Base-by-base conservation (phyloP, 495 filamentous ascomycete genomes). In the Hypoxylon lenormandii region DNA sequence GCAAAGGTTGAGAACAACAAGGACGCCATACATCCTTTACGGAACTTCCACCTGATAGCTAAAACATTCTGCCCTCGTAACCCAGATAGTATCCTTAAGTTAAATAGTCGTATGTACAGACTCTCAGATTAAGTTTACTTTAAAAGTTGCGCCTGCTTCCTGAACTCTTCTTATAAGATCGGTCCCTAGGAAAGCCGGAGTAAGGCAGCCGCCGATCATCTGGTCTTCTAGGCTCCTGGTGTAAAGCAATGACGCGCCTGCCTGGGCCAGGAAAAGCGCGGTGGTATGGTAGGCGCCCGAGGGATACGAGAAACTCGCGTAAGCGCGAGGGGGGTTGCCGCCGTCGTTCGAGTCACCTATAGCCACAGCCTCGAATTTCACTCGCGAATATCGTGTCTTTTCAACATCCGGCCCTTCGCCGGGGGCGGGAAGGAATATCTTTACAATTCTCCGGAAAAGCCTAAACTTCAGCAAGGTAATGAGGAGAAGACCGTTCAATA, bases 291-390 rank as follows among this genome's bases (percentile, higher is more conserved):
- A 72, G 2, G 36, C 26, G 7, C 64, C 64, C 1, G 55, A 61
- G 15, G 60, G 64, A 54, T 72, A 64, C 0, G 60, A 66, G 30
- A 72, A 72, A 16, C 61, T 64, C 16, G 58, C 69, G 40, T 72
- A 65, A 4, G 60, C 64, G 21, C 56, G 53, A 46, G 43, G 53
- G 8, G 42, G 3, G 7, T 46, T 26, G 10, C 1, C 40, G 5
- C 12, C 47, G 12, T 26, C 45, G 28, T 16, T 16, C 4, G 37
- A 19, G 13, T 72, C 63, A 1, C 64, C 69, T 45, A 72, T 52
- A 18, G 64, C 69, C 12, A 64, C 45, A 12, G 54, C 64, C 26
- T 72, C 64, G n/a, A 72, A 53, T 7, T 67, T 68, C 5, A 64
- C 3, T 13, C 30, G 60, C 13, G 51, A 63, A 8, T 40, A 33